A percentile compares a stretch with the other conserved stretches of the same genome.
Conservation (phyloP, 2,329 filamentous ascomycete genomes). For the Sarocladiaceae sp. region DNA sequence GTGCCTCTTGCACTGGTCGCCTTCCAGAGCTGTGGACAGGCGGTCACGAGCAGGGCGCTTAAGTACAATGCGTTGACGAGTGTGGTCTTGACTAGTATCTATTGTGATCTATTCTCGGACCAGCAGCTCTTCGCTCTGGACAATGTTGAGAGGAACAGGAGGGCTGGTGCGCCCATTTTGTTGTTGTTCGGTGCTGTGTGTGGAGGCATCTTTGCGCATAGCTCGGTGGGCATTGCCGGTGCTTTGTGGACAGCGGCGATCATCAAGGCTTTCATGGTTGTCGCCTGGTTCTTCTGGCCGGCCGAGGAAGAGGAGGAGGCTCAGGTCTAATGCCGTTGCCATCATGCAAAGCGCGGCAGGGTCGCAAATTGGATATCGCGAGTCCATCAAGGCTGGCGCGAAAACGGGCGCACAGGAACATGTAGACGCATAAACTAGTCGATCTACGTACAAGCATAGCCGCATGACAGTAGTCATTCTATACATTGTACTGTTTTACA, state of each 20-base stretch:
- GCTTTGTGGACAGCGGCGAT: conserved; percentile 56
- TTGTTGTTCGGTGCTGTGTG: conserved; percentile 45
- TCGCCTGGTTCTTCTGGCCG: conserved; percentile 60
- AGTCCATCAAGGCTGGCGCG: too few species aligned
- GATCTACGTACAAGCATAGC: too few species aligned
- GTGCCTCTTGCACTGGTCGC: conserved; percentile 66
- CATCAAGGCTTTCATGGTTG: conserved; percentile 52
- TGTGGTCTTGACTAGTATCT: conserved; percentile 76
- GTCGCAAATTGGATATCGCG: too few species aligned
- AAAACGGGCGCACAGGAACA: too few species aligned
- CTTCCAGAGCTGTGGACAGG: conserved; percentile 75
- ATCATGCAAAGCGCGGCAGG: too few species aligned
- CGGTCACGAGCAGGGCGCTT: conserved; percentile 67
- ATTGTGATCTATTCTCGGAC: conserved; percentile 76
- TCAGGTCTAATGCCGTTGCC: not conserved
- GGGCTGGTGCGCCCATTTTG: conserved; percentile 44
- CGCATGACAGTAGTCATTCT: too few species aligned
- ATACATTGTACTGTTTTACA: too few species aligned
- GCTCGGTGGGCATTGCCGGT: conserved; percentile 41
- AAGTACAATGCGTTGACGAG: conserved; percentile 69
- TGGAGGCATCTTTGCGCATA: conserved; percentile 47
- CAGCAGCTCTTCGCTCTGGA: conserved; percentile 37
- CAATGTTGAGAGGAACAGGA: conserved; percentile 48
- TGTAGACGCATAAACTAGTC: too few species aligned
- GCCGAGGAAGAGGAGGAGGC: conserved; percentile 27